Evolutionary conservation across 768 basidiomycete species (phyloP).

Genomic region (Termitomyces sp.): DNA sequence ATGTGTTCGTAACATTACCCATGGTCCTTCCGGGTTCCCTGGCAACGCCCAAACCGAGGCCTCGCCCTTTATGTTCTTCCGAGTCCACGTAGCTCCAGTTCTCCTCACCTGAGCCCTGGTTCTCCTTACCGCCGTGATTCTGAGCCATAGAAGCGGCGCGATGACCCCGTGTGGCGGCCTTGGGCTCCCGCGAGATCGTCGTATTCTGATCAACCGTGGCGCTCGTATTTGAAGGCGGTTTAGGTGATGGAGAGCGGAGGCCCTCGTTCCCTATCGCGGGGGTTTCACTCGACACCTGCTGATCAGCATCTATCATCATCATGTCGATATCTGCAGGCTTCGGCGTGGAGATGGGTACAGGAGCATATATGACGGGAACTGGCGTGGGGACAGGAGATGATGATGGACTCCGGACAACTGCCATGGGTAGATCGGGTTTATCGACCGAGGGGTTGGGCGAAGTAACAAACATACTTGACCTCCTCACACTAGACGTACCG

Average conservation of each 20-base stretch:
- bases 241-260: not conserved
- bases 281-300: not conserved
- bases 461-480: slow-evolving; percentile 16
- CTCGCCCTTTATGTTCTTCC: slow-evolving; percentile 26
- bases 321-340: slow-evolving; percentile 8
- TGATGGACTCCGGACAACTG: slow-evolving; percentile 1
- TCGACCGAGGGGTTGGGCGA: slow-evolving; percentile 10
- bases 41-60: slow-evolving; percentile 30
- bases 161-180: slow-evolving; percentile 2
- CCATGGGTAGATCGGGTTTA: slow-evolving; percentile 9
- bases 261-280: not conserved
- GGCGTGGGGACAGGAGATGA: slow-evolving; percentile 6
- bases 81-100: slow-evolving; percentile 35
- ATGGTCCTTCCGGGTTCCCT: slow-evolving; percentile 44
- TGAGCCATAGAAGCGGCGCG: slow-evolving; percentile 12
- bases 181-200: not conserved
- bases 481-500: slow-evolving; percentile 12
- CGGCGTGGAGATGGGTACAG: slow-evolving; percentile 5
- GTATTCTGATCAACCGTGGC: not conserved
- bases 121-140: slow-evolving; percentile 40
- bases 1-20: slow-evolving; percentile 43
- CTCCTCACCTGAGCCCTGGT: slow-evolving; percentile 31
- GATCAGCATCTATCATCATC: not conserved
- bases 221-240: not conserved
- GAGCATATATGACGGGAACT: slow-evolving; percentile 8